These are phyloP conservation scores for Aurinia saxatilis DNA, from an alignment of 345 rosid genomes.

Conservation along the genomic window DNA sequence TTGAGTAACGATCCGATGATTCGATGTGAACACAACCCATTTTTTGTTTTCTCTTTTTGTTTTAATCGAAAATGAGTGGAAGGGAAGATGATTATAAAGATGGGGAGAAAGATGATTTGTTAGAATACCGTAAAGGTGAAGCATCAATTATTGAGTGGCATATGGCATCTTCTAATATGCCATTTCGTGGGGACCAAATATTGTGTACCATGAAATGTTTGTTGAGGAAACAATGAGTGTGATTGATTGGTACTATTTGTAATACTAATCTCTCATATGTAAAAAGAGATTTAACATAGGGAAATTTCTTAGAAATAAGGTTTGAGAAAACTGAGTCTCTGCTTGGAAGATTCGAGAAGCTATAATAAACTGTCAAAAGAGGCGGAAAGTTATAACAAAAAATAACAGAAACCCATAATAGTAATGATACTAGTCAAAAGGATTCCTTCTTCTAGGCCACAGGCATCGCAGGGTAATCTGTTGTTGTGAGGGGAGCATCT, in stretches of 20 bases:
- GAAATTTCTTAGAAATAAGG: neutral
- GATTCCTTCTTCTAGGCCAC: no score
- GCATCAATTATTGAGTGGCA: slow-evolving; percentile 24
- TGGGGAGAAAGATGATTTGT: neutral
- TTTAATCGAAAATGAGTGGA: neutral
- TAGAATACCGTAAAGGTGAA: slow-evolving; percentile 1
- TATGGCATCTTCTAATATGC: slow-evolving; percentile 11
- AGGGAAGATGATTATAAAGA: slow-evolving; percentile 4
- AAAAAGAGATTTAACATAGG: neutral
- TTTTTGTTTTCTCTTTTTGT: neutral
- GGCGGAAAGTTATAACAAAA: neutral
- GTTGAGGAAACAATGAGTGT: neutral
- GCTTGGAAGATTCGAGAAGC: neutral
- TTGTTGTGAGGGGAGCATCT: no score
- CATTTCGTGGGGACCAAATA: slow-evolving; percentile 9
- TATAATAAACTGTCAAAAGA: neutral
- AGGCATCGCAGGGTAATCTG: no score
- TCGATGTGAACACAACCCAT: slow-evolving; percentile 16
- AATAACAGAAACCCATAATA: neutral
- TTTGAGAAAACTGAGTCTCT: neutral
- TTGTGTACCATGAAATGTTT: no score
- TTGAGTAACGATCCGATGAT: no score
- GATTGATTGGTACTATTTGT: neutral
- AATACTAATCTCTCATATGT: no score
- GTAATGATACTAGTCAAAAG: neutral